Base-by-base conservation (phyloP, 2,329 filamentous ascomycete genomes). In the Ceratocystis albifundus region DNA sequence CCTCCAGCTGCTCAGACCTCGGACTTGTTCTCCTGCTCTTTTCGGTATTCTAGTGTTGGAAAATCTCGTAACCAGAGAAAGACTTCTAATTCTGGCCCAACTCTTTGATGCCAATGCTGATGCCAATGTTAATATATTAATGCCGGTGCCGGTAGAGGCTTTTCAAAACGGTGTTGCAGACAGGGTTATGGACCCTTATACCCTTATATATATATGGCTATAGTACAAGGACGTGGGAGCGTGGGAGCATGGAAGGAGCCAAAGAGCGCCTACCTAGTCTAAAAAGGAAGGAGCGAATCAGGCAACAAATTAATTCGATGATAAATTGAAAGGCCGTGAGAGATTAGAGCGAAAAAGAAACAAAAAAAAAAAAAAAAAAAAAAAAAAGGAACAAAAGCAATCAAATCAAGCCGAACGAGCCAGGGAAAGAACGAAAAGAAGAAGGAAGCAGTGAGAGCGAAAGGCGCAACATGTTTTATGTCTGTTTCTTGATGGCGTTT, bases 101-200 rank as follows among this genome's bases (percentile, higher is more conserved):
- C n/a, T 48, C n/a, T 50, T 4, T 50, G 46, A 50, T 50, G 46
- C 46, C 46, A 50, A 50, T 22, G 46, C 22, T 22, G 22, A 50
- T 50, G 46, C 46, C 46, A 50, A 50, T 22, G 46, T 48, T 48
- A 48, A 17, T 48, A 2, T 55, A 10, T 55, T 28, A 55, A 22
- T 55, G 53, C 46, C 10, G 25, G 32, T 55, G 53, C 46, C 10
- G 25, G 32, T 4, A 59, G 22, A 55, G n/a, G 10, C 20, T 55
- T 25, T 10, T 12, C 6, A 55, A 8, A 50, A 17, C 36, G 36
- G 36, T 3, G 17, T 20, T 12, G 45, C 8, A n/a, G 10, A 25
- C 50, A 55, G 53, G 53, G 53, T 59, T 59, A 59, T 32, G 25
- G 53, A 59, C 53, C 53, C 53, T 59, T 59, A 59, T n/a, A n/a